Evolutionary conservation across 768 basidiomycete species (phyloP).

Genomic region (Boletus sp.): DNA sequence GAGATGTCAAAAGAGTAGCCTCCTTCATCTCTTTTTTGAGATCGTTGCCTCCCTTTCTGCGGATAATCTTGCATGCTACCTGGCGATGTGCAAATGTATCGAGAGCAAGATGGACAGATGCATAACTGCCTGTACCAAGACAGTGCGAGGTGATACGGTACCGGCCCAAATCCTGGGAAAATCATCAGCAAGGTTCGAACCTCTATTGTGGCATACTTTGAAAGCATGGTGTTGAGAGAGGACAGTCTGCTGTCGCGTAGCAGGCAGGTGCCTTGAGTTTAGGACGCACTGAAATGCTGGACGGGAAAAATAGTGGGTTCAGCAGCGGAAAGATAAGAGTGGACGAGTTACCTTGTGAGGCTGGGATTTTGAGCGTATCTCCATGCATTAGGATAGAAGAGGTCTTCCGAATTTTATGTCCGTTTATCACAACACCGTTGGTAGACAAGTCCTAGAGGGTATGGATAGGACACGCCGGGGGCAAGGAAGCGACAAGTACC

Average conservation of each 20-base stretch:
- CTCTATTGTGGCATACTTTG: conserved; percentile 40
- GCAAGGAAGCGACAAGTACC: conserved; percentile 34
- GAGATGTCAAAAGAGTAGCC: conserved; percentile 64
- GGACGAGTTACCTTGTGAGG: conserved; percentile 51
- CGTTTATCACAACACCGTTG: conserved; percentile 72
- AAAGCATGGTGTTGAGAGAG: conserved; percentile 51
- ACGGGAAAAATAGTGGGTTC: neutral
- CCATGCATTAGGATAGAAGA: conserved; percentile 76
- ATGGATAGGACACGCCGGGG: neutral
- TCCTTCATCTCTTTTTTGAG: conserved; percentile 66
- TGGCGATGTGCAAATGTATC: conserved; percentile 62
- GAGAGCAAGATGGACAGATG: conserved; percentile 75
- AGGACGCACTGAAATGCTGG: conserved; percentile 68
- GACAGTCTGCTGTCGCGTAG: conserved; percentile 56
- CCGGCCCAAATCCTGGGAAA: conserved; percentile 52
- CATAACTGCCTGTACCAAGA: conserved; percentile 78
- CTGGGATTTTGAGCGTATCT: conserved; percentile 64
- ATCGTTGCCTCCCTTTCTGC: conserved; percentile 46
- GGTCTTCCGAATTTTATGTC: conserved; percentile 60
- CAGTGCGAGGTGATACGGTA: conserved; percentile 78
- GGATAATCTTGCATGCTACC: conserved; percentile 83
- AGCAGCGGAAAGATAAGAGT: neutral
- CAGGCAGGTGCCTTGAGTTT: conserved; percentile 48
- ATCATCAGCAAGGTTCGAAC: neutral
- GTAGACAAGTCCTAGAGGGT: conserved; percentile 63